A percentile compares a stretch with the other conserved stretches of the same genome.
phyloP scores from a whole-genome alignment of 208 protist species.

The Acanthamoeba rhysodes region DNA sequence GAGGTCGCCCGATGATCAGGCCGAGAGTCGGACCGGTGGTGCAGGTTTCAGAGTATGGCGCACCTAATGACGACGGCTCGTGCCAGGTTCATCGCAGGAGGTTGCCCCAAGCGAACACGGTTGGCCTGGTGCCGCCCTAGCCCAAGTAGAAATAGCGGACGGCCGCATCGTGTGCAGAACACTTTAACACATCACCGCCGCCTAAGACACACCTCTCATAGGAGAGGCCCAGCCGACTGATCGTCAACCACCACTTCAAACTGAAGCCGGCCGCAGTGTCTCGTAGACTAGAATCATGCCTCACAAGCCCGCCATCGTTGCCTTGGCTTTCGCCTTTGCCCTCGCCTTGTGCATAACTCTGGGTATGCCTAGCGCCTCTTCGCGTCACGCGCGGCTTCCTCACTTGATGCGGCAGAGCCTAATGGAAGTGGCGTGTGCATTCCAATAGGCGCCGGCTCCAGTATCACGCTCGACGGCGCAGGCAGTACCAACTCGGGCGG shows the following conservation, averaged over 20 bases:
- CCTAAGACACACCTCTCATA: neutral
- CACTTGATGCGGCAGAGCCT: neutral
- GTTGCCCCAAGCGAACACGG: no score
- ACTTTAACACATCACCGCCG: neutral
- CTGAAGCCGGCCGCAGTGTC: neutral
- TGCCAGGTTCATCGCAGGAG: no score
- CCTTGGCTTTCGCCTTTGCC: no score
- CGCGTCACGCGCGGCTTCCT: no score
- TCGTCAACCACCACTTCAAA: neutral
- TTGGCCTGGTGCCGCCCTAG: neutral
- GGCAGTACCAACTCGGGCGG: conserved; percentile 15
- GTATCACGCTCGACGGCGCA: neutral
- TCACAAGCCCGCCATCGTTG: no score
- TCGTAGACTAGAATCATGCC: neutral
- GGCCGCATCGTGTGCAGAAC: neutral
- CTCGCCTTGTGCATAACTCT: no score
- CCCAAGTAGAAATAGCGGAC: neutral
- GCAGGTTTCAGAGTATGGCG: no score
- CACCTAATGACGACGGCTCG: no score
- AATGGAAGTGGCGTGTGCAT: neutral
- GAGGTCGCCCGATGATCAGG: no score
- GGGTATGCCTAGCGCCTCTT: no score
- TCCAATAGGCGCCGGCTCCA: neutral
- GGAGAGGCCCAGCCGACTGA: no score
- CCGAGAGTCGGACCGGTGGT: no score